Evolutionary conservation across 768 basidiomycete species (phyloP), one percentile per base, ranked within the genome.

Genomic region (Suillus brevipes): DNA sequence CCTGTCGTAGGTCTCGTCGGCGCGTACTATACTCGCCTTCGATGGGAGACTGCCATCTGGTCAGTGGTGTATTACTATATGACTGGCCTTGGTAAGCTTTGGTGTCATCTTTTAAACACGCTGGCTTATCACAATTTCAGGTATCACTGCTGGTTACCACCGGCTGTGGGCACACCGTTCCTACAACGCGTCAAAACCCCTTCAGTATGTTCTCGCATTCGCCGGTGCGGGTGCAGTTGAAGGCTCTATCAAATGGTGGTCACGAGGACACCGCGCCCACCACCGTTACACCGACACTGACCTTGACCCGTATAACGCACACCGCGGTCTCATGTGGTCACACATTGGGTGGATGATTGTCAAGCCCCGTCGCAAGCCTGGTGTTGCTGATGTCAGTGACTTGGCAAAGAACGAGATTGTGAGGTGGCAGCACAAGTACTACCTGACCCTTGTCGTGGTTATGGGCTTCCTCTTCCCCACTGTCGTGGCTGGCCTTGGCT

Each of bases 161-260:
- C 89, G 97, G 64, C 85, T 99, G 0, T 99, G 96, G 95, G 93
- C 97, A 12, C 97, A 99, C 74, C 88, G 97, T 64, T 85, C 93
- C 0, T 99, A 97, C 78, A 98, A 97, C 74, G 97, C 97, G 43
- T 89, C 91, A 4, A 83, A 84, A 65, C 89, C 92, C 18, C 80
- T 99, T 14, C 90, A 98, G 75, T 97, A 94, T 73, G 79, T 86
- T 68, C 87, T 98, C 57, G 93, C 95, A 31, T 71, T 91, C 23
- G 84, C 88, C 12, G 97, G 97, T 59, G 89, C 94, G 2, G 97
- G 97, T 57, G 96, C 97, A 6, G 91, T 97, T 56, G 87, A 99
- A 74, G 97, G 97, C 10, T 97, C 96, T 25, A 97, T 99, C 81
- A 92, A 94, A 77, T 99, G 97, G 97, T 99, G 97, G 97, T 90